Base-by-base conservation (phyloP, 495 filamentous ascomycete species). In the Lichina pygmaea region DNA sequence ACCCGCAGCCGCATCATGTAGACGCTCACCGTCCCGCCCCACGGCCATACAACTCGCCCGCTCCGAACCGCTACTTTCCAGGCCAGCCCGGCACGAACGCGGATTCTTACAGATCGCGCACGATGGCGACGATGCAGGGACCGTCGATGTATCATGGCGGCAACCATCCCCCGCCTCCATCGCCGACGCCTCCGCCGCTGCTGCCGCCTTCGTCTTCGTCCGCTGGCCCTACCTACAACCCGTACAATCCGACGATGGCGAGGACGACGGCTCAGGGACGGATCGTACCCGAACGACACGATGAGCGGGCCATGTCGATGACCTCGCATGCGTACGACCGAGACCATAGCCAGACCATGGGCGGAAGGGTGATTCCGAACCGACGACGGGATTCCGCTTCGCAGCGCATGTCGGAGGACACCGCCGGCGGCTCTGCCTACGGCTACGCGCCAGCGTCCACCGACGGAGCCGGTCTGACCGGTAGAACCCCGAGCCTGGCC, bases 271-370 rank as follows among this genome's bases (percentile, higher is more conserved):
- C 81, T 2, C 81, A 92, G 57, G 91, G 91, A 12, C 71, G 91
- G 44, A 60, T 83, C 30, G 82, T 99, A 1, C 91, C 91, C 7
- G 86, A 93, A 51, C 72, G 84, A 41, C 78, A 89, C 54, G 77
- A 95, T 54, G 86, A 94, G 55, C 71, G 91, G 43, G 73, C 89
- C 43, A 95, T 95, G 89, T 92, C 86, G 31, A 75, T 99, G 73
- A 85, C 76, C 12, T 78, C 78, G 3, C 93, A 93, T 56, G 67
- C 76, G 12, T 61, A 74, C 49, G 81, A 86, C 49, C 68, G 72
- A 42, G 82, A 95, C 47, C 66, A 78, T 47, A 67, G 76, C 46
- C 89, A 93, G 54, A 93, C 84, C 16, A 81, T 80, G 70, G 93
- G 79, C 52, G 91, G 91, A 44, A 70, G 91, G 46, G 68, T 91